Conservation (phyloP, 1,284 basidiomycete genomes). For the Anthracocystis walkeri region DNA sequence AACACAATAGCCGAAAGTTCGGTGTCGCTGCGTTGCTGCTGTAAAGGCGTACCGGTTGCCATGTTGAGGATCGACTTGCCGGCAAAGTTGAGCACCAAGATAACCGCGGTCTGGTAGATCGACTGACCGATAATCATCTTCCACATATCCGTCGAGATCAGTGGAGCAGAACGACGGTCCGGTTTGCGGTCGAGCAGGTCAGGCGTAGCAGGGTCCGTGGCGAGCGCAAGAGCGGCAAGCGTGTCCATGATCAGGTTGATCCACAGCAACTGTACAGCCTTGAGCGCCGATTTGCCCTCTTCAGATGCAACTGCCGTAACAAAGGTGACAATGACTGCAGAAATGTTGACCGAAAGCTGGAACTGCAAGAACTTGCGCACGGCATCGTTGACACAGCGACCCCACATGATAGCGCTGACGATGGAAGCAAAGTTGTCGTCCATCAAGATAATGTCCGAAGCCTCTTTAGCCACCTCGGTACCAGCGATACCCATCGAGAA, state of each 20-base stretch:
- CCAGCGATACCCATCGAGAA: slow-evolving; percentile 92
- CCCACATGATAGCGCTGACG: slow-evolving; percentile 98
- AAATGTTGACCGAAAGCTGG: slow-evolving; percentile 95
- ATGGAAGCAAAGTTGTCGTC: slow-evolving; percentile 92
- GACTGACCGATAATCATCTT: slow-evolving; percentile 95
- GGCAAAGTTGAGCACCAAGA: slow-evolving; percentile 88
- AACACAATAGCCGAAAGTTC: slow-evolving; percentile 89
- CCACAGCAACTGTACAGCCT: slow-evolving; percentile 96
- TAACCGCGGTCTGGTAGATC: slow-evolving; percentile 84
- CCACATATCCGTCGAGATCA: slow-evolving; percentile 83
- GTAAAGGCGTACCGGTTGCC: slow-evolving; percentile 65
- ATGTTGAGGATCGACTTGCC: slow-evolving; percentile 77
- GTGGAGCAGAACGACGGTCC: slow-evolving; percentile 84
- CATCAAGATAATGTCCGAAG: slow-evolving; percentile 98
- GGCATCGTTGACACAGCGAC: slow-evolving; percentile 95
- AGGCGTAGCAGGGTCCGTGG: slow-evolving; percentile 91
- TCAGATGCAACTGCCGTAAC: slow-evolving; percentile 85
- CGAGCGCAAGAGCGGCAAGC: slow-evolving; percentile 94
- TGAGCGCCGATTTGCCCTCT: slow-evolving; percentile 84
- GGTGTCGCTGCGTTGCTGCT: slow-evolving; percentile 70
- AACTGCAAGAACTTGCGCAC: slow-evolving; percentile 98
- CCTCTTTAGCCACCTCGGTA: slow-evolving; percentile 98
- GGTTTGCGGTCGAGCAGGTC: slow-evolving; percentile 87
- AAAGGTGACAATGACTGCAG: slow-evolving; percentile 93
- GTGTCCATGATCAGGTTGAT: slow-evolving; percentile 95